Conservation (phyloP, 345 rosid species). For the Sonneratia caseolaris region DNA sequence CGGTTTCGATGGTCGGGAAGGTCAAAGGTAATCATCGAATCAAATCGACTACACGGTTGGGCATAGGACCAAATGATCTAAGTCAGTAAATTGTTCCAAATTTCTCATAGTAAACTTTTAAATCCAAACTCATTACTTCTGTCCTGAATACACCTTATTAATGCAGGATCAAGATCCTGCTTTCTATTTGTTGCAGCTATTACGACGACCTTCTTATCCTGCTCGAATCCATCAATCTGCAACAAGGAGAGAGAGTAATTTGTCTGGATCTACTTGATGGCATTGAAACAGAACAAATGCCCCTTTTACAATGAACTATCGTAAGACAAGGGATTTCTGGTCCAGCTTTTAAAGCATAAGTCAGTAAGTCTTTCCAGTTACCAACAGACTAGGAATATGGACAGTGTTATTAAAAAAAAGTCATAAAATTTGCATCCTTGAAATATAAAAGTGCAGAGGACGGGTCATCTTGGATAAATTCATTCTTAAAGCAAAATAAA, state of each 20-base stretch:
- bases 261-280: background rate
- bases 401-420: background rate
- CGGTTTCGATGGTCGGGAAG: slow-evolving; percentile 68
- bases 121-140: background rate
- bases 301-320: background rate
- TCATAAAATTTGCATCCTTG: background rate
- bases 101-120: background rate
- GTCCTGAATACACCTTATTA: slow-evolving; percentile 46
- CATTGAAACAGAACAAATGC: background rate
- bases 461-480: background rate
- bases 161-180: slow-evolving; percentile 93
- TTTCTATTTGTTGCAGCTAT: slow-evolving; percentile 94
- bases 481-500: background rate
- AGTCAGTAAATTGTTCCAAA: background rate
- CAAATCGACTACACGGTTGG: slow-evolving; percentile 61
- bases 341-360: background rate
- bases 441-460: background rate
- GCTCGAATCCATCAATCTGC: slow-evolving; percentile 98
- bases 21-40: slow-evolving; percentile 66
- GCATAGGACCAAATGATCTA: background rate
- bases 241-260: slow-evolving; percentile 7
- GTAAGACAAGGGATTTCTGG: background rate
- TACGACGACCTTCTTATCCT: slow-evolving; percentile 75
- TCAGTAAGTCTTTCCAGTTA: background rate
- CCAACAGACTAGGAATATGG: background rate